Conservation (phyloP, 177 flowering plant genomes). For the Vitis hybrid region DNA sequence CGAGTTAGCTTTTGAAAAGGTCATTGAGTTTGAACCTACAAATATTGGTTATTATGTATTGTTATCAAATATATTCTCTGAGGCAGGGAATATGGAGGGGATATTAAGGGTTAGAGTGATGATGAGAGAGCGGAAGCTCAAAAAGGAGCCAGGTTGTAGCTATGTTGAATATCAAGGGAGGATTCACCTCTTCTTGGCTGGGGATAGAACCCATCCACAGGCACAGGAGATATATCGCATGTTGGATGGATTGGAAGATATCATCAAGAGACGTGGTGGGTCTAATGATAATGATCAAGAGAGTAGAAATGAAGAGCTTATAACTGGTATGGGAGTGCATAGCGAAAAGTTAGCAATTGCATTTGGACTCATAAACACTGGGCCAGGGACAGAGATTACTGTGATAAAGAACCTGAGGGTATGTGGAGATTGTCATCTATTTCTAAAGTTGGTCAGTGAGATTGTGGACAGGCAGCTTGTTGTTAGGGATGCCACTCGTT, state of each 20-base stretch:
- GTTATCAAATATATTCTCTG: constrained; percentile 57
- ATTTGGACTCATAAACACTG: constrained; percentile 47
- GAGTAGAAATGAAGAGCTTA: constrained; percentile 21
- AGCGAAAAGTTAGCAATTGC: constrained; percentile 69
- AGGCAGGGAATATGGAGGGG: constrained; percentile 45
- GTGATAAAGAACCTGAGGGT: constrained; percentile 66
- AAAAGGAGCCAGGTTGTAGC: constrained; percentile 67
- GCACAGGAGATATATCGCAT: constrained; percentile 39
- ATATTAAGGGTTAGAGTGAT: constrained; percentile 44
- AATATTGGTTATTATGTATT: constrained; percentile 70
- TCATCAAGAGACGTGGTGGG: constrained; percentile 21
- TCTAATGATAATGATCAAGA: constrained; percentile 9
- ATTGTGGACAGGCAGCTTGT: constrained; percentile 47
- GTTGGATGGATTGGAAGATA: constrained; percentile 46
- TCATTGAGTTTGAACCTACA: constrained; percentile 53
- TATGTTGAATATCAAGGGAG: constrained; percentile 52
- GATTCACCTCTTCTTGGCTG: constrained; percentile 57
- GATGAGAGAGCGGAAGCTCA: constrained; percentile 61
- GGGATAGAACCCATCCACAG: constrained; percentile 54
- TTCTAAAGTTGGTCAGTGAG: constrained; percentile 61
- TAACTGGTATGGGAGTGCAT: constrained; percentile 34
- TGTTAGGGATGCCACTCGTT: constrained; percentile 66
- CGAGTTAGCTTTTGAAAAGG: constrained; percentile 54
- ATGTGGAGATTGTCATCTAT: constrained; percentile 59
- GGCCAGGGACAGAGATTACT: constrained; percentile 44